These are phyloP conservation scores for Mucor saturninus DNA, from an alignment of 371 early-diverging fungal species.

Conservation along the genomic window DNA sequence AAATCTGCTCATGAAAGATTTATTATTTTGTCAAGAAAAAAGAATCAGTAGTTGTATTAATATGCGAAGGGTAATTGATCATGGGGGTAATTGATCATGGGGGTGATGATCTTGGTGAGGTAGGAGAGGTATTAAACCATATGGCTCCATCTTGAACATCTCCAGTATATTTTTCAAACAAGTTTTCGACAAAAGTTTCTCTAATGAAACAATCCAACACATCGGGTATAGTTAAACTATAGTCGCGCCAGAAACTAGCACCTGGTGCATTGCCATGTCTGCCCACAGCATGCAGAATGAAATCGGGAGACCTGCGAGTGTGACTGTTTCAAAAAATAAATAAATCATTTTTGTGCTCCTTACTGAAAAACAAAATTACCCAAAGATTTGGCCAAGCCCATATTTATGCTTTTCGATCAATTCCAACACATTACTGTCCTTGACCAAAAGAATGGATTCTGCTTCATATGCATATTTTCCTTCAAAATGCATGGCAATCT, in stretches of 20 bases:
- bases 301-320: conserved; percentile 42
- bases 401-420: conserved; percentile 50
- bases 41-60: too few relatives aligned
- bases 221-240: conserved; percentile 38
- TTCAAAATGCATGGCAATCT: conserved; percentile 48
- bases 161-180: conserved; percentile 39
- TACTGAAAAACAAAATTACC: conserved; percentile 24
- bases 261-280: conserved; percentile 46
- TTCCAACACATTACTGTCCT: conserved; percentile 36
- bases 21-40: too few relatives aligned
- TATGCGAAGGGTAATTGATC: too few relatives aligned
- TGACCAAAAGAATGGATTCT: conserved; percentile 46
- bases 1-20: too few relatives aligned
- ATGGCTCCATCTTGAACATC: conserved; percentile 17
- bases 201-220: conserved; percentile 48
- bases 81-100: background rate
- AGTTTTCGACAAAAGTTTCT: conserved; percentile 46
- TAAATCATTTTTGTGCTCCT: background rate
- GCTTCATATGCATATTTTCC: conserved; percentile 47
- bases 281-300: conserved; percentile 45
- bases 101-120: background rate
- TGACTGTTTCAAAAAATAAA: conserved; percentile 28
- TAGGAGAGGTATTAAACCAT: conserved; percentile 15
- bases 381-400: conserved; percentile 55
- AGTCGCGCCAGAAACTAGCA: conserved; percentile 54